These are phyloP conservation scores for Colletotrichum acutatum DNA, from an alignment of 2,329 filamentous ascomycete genomes.

Conservation along the genomic window DNA sequence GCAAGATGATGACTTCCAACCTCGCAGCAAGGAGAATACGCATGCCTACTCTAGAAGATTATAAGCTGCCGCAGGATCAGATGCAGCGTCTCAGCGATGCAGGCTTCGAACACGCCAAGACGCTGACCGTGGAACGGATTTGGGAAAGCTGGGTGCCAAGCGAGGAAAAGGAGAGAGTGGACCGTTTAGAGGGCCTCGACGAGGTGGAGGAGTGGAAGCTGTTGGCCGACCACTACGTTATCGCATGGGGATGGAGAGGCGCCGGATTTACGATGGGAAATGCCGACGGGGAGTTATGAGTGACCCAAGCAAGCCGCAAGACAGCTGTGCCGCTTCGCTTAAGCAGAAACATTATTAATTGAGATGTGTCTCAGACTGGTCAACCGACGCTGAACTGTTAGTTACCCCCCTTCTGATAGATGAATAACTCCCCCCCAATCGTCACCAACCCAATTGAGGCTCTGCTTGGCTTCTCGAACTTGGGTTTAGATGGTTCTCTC, in stretches of 20 bases:
- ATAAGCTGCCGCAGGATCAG: slow-evolving; percentile 76
- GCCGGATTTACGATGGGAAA: slow-evolving; percentile 44
- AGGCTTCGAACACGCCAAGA: slow-evolving; percentile 67
- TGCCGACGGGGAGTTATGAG: neutral
- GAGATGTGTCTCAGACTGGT: neutral
- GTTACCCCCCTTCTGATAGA: neutral
- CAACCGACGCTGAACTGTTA: neutral
- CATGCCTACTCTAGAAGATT: slow-evolving; percentile 83
- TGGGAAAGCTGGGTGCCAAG: slow-evolving; percentile 80
- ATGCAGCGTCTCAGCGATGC: slow-evolving; percentile 71
- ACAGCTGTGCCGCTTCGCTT: neutral
- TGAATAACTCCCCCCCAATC: neutral
- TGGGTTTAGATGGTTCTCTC: neutral
- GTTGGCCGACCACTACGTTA: slow-evolving; percentile 87
- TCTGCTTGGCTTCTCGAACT: neutral
- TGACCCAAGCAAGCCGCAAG: neutral
- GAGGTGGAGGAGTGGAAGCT: slow-evolving; percentile 96
- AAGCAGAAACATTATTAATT: neutral
- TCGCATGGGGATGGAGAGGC: slow-evolving; percentile 87
- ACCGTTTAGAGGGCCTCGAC: slow-evolving; percentile 86
- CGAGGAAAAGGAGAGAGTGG: slow-evolving; percentile 82
- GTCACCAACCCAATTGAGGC: neutral
- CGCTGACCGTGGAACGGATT: slow-evolving; percentile 64
- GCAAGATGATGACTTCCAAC: slow-evolving; percentile 91
- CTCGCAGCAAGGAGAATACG: slow-evolving; percentile 83